Conservation (phyloP, 2,329 filamentous ascomycete species). For the Dothideomycetidae sp. region DNA sequence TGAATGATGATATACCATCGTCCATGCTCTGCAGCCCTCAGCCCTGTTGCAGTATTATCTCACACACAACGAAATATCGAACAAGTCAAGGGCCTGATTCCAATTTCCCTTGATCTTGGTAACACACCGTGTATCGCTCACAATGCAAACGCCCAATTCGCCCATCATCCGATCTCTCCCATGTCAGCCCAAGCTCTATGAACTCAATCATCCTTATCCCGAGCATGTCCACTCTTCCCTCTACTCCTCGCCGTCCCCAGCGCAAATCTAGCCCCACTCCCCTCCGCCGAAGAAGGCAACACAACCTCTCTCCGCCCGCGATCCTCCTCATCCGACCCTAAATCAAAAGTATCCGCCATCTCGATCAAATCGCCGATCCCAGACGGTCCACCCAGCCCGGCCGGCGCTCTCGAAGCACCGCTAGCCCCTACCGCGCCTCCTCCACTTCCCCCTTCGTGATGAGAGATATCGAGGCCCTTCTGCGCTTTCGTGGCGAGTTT, state of each 20-base stretch:
- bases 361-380: slow-evolving; percentile 55
- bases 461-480: slow-evolving; percentile 15
- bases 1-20: too few species aligned
- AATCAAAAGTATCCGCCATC: slow-evolving; percentile 45
- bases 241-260: neutral
- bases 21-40: too few species aligned
- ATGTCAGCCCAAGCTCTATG: too few species aligned
- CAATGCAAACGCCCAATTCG: too few species aligned
- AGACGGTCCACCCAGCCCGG: slow-evolving; percentile 22
- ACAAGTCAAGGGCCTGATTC: too few species aligned
- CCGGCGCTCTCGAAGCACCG: slow-evolving; percentile 18
- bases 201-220: neutral
- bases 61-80: too few species aligned
- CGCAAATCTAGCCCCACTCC: slow-evolving; percentile 5
- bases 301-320: slow-evolving; percentile 18
- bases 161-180: too few species aligned
- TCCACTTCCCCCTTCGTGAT: slow-evolving; percentile 11
- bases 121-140: too few species aligned
- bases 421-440: slow-evolving; percentile 16
- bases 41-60: too few species aligned
- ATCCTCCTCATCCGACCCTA: slow-evolving; percentile 21
- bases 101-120: too few species aligned
- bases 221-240: neutral
- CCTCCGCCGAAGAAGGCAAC: neutral
- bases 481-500: slow-evolving; percentile 56